Conservation (phyloP, 2,329 filamentous ascomycete species). For the Pseudopyricularia cyperi region DNA sequence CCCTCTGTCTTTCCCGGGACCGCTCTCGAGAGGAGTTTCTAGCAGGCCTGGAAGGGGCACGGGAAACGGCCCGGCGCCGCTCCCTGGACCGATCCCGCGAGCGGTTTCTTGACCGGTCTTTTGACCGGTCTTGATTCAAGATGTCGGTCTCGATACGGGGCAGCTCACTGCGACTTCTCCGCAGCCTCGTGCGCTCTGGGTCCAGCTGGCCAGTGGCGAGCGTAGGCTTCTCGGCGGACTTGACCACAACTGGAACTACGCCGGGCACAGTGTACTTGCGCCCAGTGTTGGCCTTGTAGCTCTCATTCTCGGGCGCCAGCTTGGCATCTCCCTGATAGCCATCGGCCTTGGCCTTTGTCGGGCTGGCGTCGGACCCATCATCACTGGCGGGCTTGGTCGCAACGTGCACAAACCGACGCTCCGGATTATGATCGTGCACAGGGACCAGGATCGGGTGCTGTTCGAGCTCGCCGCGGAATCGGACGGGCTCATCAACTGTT, state of each 20-base stretch:
- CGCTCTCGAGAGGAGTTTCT: background rate
- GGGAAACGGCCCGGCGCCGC: constrained; percentile 5
- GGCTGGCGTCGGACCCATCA: background rate
- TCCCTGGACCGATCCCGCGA: background rate
- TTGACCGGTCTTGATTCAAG: background rate
- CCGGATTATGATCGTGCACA: constrained; percentile 44
- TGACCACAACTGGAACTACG: constrained; percentile 7
- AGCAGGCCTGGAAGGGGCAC: constrained; percentile 3
- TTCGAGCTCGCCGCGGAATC: constrained; percentile 50
- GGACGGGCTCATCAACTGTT: constrained; percentile 38
- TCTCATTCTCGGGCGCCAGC: background rate
- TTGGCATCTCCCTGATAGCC: constrained; percentile 5
- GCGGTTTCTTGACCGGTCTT: background rate
- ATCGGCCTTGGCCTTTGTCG: constrained; percentile 15
- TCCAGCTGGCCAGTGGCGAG: background rate
- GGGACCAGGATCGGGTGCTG: constrained; percentile 56
- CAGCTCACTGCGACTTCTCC: constrained; percentile 17
- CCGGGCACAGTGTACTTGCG: constrained; percentile 20
- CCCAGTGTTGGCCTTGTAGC: constrained; percentile 28
- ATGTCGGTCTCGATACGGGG: constrained; percentile 31
- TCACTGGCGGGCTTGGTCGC: constrained; percentile 17
- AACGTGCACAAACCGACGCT: constrained; percentile 53
- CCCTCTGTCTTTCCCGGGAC: too few species aligned
- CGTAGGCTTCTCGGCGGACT: constrained; percentile 13
- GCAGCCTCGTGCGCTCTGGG: background rate